Percentiles rank a stretch among this genome's conserved stretches.
phyloP scores from a whole-genome alignment of 2,329 filamentous ascomycete species.

The Ascochyta rabiei region DNA sequence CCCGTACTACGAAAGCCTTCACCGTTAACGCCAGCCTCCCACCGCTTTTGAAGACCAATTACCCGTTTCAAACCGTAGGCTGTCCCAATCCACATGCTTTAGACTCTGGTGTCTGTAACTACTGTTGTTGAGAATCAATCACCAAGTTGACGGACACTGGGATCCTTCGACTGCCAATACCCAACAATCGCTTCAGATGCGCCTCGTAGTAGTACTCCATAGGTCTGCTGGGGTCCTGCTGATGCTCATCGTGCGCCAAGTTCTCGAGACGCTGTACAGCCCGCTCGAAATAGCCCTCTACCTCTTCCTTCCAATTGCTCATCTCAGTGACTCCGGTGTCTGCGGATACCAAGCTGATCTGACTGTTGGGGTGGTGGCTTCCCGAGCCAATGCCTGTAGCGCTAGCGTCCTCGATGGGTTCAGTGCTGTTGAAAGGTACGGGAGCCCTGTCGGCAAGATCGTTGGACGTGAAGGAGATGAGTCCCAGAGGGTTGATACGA shows the following conservation, averaged over 20 bases:
- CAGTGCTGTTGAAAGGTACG: slow-evolving; percentile 28
- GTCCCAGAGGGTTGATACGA: slow-evolving; percentile 35
- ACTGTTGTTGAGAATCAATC: neutral
- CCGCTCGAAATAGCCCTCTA: slow-evolving; percentile 34
- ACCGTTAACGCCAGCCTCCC: neutral
- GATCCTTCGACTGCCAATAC: slow-evolving; percentile 18
- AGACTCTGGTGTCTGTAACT: neutral
- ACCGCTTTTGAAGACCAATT: neutral
- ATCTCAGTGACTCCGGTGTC: slow-evolving; percentile 40
- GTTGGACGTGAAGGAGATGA: slow-evolving; percentile 35
- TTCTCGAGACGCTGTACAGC: slow-evolving; percentile 37
- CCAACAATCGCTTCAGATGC: slow-evolving; percentile 32
- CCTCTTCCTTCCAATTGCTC: slow-evolving; percentile 44
- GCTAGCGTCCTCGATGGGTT: slow-evolving; percentile 17
- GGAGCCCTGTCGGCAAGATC: slow-evolving; percentile 17
- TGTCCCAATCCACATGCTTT: neutral
- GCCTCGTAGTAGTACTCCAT: slow-evolving; percentile 34
- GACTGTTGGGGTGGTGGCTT: slow-evolving; percentile 14
- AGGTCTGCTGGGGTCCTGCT: slow-evolving; percentile 23
- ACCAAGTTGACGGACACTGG: slow-evolving; percentile 23
- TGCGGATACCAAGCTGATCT: slow-evolving; percentile 25
- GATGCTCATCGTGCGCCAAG: slow-evolving; percentile 39
- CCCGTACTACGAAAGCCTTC: neutral
- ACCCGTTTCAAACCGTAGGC: neutral
- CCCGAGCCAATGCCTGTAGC: slow-evolving; percentile 12